These are phyloP conservation scores for Celoporthe dispersa DNA, from an alignment of 2,329 filamentous ascomycete genomes.

Conservation along the genomic window DNA sequence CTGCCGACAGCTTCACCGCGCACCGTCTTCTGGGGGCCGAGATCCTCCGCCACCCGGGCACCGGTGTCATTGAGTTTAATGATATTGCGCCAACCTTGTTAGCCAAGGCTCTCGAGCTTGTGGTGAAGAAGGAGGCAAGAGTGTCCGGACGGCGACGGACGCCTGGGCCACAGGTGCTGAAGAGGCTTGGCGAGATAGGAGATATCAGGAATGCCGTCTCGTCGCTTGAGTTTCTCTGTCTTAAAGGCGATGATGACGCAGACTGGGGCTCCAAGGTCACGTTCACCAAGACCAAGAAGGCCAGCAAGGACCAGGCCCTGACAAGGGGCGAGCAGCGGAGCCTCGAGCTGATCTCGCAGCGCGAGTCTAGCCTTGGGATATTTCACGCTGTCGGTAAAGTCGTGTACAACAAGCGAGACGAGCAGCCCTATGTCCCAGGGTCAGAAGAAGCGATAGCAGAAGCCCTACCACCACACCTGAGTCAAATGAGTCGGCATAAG, in stretches of 20 bases:
- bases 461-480: constrained; percentile 62
- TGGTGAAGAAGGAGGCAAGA: constrained; percentile 84
- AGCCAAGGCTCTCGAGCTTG: constrained; percentile 78
- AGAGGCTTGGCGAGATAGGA: constrained; percentile 80
- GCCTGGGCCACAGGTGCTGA: constrained; percentile 78
- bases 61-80: constrained; percentile 89
- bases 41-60: constrained; percentile 79
- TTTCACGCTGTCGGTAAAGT: constrained; percentile 97
- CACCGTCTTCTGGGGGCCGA: constrained; percentile 87
- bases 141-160: constrained; percentile 76
- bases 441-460: constrained; percentile 51
- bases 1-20: constrained; percentile 89
- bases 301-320: constrained; percentile 59
- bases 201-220: constrained; percentile 93
- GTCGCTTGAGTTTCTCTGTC: constrained; percentile 87
- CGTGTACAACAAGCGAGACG: constrained; percentile 90
- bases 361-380: constrained; percentile 88
- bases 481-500: constrained; percentile 61
- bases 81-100: constrained; percentile 85
- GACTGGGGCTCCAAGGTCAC: constrained; percentile 77
- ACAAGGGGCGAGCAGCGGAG: constrained; percentile 81
- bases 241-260: constrained; percentile 75
- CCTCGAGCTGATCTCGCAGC: constrained; percentile 78
- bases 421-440: constrained; percentile 46
- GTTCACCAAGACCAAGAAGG: constrained; percentile 70